A percentile compares a stretch with the other conserved stretches of the same genome.
These are phyloP conservation scores for Arthromyces matolae DNA, from an alignment of 768 basidiomycete genomes.

Conservation along the genomic window DNA sequence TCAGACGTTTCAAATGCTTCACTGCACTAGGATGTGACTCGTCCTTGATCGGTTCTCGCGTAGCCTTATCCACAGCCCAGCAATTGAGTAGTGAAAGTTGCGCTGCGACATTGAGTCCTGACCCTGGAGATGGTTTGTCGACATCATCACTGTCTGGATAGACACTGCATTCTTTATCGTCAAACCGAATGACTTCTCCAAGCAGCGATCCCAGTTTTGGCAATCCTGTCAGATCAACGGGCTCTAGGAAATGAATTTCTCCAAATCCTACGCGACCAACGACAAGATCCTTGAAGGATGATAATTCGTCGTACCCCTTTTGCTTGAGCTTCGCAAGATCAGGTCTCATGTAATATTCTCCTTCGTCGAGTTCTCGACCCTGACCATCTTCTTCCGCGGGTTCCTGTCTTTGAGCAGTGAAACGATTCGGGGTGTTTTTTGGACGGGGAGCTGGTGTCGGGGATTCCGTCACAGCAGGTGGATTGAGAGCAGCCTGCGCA, in stretches of 20 bases:
- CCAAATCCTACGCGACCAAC: conserved; percentile 94
- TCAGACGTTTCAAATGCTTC: conserved; percentile 76
- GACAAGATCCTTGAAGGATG: conserved; percentile 68
- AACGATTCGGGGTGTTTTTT: conserved; percentile 39
- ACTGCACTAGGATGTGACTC: conserved; percentile 61
- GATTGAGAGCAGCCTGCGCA: conserved; percentile 34
- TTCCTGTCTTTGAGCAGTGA: conserved; percentile 33
- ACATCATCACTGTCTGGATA: conserved; percentile 88
- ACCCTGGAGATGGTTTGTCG: conserved; percentile 78
- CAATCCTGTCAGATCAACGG: conserved; percentile 82
- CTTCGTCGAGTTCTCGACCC: conserved; percentile 57
- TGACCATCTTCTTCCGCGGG: conserved; percentile 17
- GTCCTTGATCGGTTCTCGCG: conserved; percentile 86
- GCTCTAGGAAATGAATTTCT: conserved; percentile 78
- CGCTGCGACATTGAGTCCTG: conserved; percentile 88
- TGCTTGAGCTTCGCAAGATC: conserved; percentile 68
- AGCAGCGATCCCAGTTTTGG: conserved; percentile 75
- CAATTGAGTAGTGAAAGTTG: conserved; percentile 72
- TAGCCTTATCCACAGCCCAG: conserved; percentile 90
- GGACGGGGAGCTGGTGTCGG: conserved; percentile 34
- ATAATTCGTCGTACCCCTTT: conserved; percentile 68
- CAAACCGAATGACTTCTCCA: conserved; percentile 85
- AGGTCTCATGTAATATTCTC: conserved; percentile 91
- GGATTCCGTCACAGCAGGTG: conserved; percentile 26
- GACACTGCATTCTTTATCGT: conserved; percentile 88